Percentiles rank a stretch among this genome's conserved stretches.
Conservation (phyloP, 805 yeast species). For the Komagataella phaffii region DNA sequence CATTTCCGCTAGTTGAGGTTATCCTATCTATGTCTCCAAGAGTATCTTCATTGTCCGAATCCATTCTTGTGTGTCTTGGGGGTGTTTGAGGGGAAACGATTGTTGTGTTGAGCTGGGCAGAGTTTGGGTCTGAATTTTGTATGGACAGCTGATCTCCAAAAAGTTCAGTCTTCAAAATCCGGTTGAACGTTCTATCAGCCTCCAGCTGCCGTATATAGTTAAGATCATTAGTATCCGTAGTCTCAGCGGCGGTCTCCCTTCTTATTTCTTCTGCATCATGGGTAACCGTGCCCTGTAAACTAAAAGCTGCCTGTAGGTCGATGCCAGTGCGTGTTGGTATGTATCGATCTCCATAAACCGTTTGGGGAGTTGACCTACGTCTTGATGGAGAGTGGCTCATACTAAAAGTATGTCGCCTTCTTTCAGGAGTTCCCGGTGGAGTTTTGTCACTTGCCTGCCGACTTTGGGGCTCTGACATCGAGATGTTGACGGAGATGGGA, state of each 20-base stretch:
- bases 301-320: conserved; percentile 77
- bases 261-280: conserved; percentile 6
- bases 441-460: not conserved
- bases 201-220: conserved; percentile 63
- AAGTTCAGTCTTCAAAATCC: conserved; percentile 76
- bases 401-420: not conserved
- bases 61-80: not conserved
- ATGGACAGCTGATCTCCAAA: conserved; percentile 79
- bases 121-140: conserved; percentile 11
- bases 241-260: conserved; percentile 2
- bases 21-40: not conserved
- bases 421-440: not conserved
- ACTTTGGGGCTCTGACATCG: not conserved
- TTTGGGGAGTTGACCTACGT: conserved; percentile 7
- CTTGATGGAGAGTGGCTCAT: not conserved
- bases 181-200: conserved; percentile 78
- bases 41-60: not conserved
- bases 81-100: not conserved
- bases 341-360: conserved; percentile 68
- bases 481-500: not conserved
- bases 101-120: not conserved
- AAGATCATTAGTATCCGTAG: conserved; percentile 30
- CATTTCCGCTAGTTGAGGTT: not conserved
- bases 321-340: conserved; percentile 82
- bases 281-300: conserved; percentile 15